These are phyloP conservation scores for Coniella lustricola DNA, from an alignment of 2,329 filamentous ascomycete species.

Conservation along the genomic window DNA sequence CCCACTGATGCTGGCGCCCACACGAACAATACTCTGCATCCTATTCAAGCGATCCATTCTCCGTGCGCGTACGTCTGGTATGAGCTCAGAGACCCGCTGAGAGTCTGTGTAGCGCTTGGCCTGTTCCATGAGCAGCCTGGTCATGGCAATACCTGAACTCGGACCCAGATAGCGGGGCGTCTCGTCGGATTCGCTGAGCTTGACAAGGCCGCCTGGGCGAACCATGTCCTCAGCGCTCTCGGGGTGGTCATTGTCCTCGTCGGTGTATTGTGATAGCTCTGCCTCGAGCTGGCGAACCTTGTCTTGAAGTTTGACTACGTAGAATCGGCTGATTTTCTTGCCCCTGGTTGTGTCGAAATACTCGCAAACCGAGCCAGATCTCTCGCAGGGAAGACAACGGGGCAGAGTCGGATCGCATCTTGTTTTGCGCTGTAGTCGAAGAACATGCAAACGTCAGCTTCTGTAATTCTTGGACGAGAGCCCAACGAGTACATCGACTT, in stretches of 20 bases:
- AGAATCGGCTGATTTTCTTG: conserved; percentile 78
- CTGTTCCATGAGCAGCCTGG: conserved; percentile 89
- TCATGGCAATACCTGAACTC: conserved; percentile 93
- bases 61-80: conserved; percentile 63
- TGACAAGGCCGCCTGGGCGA: conserved; percentile 77
- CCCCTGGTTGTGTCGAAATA: conserved; percentile 90
- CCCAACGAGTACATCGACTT: not conserved
- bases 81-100: conserved; percentile 84
- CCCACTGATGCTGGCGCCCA: conserved; percentile 39
- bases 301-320: conserved; percentile 87
- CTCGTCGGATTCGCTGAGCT: conserved; percentile 78
- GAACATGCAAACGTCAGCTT: conserved; percentile 12
- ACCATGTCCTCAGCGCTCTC: conserved; percentile 77
- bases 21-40: conserved; percentile 57
- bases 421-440: conserved; percentile 71
- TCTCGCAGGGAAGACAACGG: conserved; percentile 85
- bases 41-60: conserved; percentile 48
- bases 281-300: conserved; percentile 75
- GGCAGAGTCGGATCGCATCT: conserved; percentile 90
- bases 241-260: conserved; percentile 64
- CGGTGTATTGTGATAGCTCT: conserved; percentile 71
- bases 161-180: conserved; percentile 82
- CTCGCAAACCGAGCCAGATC: conserved; percentile 85
- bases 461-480: not conserved
- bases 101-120: conserved; percentile 90